phyloP scores from a whole-genome alignment of 2,329 filamentous ascomycete species.

The Triangularia verruculosa region DNA sequence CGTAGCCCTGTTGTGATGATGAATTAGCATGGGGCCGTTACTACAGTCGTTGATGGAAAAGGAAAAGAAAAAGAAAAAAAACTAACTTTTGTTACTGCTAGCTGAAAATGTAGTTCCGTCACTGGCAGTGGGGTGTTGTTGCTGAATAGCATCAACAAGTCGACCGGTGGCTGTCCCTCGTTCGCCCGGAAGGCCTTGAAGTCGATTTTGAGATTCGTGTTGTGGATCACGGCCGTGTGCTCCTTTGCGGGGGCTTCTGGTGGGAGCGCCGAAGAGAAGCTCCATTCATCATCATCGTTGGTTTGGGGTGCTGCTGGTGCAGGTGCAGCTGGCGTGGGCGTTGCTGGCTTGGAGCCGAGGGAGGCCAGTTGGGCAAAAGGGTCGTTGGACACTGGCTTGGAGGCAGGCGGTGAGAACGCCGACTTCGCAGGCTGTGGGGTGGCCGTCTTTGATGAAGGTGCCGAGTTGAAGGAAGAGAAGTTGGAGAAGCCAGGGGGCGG shows the following conservation, averaged over 20 bases:
- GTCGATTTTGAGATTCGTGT: constrained; percentile 68
- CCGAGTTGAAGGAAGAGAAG: constrained; percentile 55
- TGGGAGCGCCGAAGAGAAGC: constrained; percentile 83
- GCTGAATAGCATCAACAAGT: constrained; percentile 76
- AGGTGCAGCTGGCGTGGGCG: constrained; percentile 29
- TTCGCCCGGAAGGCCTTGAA: constrained; percentile 65
- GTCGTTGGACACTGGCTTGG: constrained; percentile 43
- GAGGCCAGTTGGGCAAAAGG: constrained; percentile 53
- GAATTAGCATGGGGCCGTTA: constrained; percentile 4
- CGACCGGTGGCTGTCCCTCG: constrained; percentile 55
- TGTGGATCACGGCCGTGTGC: constrained; percentile 65
- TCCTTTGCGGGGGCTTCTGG: constrained; percentile 48
- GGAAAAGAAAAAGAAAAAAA: too few relatives aligned
- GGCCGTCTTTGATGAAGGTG: constrained; percentile 48
- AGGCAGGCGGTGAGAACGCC: constrained; percentile 44
- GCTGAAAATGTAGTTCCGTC: constrained; percentile 80
- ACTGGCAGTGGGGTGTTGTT: constrained; percentile 73
- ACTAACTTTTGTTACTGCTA: constrained; percentile 86
- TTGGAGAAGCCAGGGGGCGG: constrained; percentile 45
- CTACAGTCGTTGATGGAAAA: neutral
- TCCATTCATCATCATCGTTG: constrained; percentile 86
- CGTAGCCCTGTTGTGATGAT: constrained; percentile 64
- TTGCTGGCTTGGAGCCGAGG: constrained; percentile 34
- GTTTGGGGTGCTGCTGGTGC: constrained; percentile 33
- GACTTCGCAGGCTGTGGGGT: constrained; percentile 54